phyloP scores from a whole-genome alignment of 2,329 filamentous ascomycete genomes.

The Fusarium camptoceras region DNA sequence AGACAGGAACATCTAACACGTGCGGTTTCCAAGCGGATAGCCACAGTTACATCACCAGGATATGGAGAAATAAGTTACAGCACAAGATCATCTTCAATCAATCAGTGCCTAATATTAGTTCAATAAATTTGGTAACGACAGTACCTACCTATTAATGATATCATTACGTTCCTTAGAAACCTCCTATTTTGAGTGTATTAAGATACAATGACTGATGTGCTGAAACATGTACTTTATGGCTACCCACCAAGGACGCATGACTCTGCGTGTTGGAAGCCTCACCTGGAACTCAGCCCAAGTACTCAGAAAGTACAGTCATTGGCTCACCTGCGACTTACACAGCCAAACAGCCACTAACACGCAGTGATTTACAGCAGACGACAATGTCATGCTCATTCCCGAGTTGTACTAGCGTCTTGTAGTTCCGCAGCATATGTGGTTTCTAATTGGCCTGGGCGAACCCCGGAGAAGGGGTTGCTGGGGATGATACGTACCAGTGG shows the following conservation, averaged over 20 bases:
- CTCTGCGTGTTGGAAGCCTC: conserved; percentile 22
- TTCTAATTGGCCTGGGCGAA: conserved; percentile 49
- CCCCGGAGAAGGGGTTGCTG: conserved; percentile 47
- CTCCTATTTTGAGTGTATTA: neutral
- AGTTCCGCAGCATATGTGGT: conserved; percentile 8
- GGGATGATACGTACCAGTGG: conserved; percentile 41
- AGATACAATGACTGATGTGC: conserved; percentile 8
- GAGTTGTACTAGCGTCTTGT: conserved; percentile 35
- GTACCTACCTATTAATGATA: conserved; percentile 6
- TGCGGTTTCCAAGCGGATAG: conserved; percentile 17
- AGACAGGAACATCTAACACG: conserved; percentile 27
- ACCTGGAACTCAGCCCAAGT: conserved; percentile 30
- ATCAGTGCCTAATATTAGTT: neutral
- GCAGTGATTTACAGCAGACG: conserved; percentile 38
- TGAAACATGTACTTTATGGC: conserved; percentile 21
- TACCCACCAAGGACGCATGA: conserved; percentile 24
- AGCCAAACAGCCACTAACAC: conserved; percentile 35
- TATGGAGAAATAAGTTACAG: neutral
- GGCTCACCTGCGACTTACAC: conserved; percentile 31
- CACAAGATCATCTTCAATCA: neutral
- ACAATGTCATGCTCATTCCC: conserved; percentile 41
- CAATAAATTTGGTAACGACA: neutral
- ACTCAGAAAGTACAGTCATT: conserved; percentile 26
- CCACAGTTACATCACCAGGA: conserved; percentile 6
- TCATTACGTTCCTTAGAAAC: conserved; percentile 14